Evolutionary conservation across 2,329 filamentous ascomycete species (phyloP).

Genomic region (Arthrinium phaeospermum): DNA sequence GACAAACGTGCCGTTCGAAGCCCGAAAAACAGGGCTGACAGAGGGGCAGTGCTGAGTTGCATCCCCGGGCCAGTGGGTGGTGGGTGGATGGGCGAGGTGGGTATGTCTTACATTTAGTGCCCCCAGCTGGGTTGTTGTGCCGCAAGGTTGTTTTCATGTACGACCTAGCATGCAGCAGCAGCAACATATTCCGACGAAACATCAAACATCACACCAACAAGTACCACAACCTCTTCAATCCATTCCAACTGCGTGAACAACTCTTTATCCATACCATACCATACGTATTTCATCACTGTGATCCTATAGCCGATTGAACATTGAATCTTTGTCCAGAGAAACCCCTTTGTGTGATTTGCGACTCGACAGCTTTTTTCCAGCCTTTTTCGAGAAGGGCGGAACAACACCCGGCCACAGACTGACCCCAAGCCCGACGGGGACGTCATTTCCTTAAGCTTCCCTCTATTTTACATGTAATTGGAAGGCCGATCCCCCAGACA

Average conservation of each 20-base stretch:
- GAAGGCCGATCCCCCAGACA: neutral
- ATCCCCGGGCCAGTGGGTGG: neutral
- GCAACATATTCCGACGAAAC: neutral
- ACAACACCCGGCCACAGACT: neutral
- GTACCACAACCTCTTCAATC: conserved; percentile 1
- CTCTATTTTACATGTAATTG: neutral
- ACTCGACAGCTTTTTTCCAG: neutral
- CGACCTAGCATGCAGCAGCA: neutral
- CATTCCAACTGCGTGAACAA: neutral
- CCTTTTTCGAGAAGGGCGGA: neutral
- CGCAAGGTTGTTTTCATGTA: neutral
- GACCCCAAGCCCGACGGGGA: neutral
- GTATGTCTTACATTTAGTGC: neutral
- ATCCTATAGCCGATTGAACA: neutral
- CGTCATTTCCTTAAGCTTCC: conserved; percentile 14
- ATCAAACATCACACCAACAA: neutral
- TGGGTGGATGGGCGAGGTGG: neutral
- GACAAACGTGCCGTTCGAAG: neutral
- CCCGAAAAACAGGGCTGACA: conserved; percentile 1
- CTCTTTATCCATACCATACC: neutral
- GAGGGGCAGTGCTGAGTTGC: neutral
- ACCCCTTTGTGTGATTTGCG: neutral
- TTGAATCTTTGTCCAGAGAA: neutral
- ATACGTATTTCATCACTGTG: neutral
- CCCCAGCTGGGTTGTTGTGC: neutral